Evolutionary conservation across 2,329 filamentous ascomycete genomes (phyloP).

Genomic region (Diaporthe nobilis): DNA sequence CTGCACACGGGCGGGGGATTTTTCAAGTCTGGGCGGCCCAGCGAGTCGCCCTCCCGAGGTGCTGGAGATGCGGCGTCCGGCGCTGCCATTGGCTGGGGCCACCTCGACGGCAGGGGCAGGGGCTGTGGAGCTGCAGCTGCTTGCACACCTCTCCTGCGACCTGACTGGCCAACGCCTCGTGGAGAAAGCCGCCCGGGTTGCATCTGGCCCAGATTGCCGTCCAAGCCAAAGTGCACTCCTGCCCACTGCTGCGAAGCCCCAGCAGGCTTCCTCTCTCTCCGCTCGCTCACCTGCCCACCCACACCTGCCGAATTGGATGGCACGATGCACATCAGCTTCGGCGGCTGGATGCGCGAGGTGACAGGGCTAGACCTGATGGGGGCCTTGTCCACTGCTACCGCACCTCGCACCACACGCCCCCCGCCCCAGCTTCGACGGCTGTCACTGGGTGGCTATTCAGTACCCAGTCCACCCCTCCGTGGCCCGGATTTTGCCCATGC

Average conservation of each 20-base stretch:
- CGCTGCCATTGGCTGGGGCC: constrained; percentile 18
- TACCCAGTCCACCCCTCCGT: constrained; percentile 1
- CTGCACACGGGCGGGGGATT: constrained; percentile 2
- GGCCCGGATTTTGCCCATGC: constrained; percentile 16
- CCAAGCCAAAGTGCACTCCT: not conserved
- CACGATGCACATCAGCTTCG: constrained; percentile 26
- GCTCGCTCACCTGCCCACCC: not conserved
- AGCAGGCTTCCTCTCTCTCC: no score
- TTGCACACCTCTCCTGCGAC: constrained; percentile 18
- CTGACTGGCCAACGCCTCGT: constrained; percentile 28
- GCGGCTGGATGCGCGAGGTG: constrained; percentile 36
- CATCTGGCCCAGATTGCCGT: constrained; percentile 23
- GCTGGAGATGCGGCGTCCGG: constrained; percentile 5
- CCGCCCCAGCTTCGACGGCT: not conserved
- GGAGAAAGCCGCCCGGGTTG: constrained; percentile 34
- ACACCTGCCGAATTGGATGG: constrained; percentile 27
- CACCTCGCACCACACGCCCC: not conserved
- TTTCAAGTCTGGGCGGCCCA: constrained; percentile 4
- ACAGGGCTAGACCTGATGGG: constrained; percentile 28
- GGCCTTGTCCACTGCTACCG: constrained; percentile 15
- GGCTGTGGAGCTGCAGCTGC: constrained; percentile 28
- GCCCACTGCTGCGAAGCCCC: no score
- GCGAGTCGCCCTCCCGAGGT: constrained; percentile 37
- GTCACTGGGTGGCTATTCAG: constrained; percentile 16
- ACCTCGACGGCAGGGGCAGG: constrained; percentile 35